Base-by-base conservation (phyloP, 768 basidiomycete genomes). In the Xanthoconium stramineum region DNA sequence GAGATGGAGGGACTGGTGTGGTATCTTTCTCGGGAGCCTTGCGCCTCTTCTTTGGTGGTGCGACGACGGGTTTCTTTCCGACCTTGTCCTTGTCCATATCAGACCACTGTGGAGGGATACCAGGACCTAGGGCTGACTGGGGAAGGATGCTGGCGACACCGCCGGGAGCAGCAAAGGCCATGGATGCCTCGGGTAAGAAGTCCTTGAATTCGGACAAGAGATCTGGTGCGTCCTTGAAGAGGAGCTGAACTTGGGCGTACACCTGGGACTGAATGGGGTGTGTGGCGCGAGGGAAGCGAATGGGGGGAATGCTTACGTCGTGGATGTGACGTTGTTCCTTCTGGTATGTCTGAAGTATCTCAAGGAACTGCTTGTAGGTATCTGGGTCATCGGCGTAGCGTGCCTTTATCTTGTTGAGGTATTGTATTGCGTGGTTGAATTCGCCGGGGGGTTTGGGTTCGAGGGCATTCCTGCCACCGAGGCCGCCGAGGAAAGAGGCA, bases 381-480 rank as follows among this genome's bases (percentile, higher is more conserved):
- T 94, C 92, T n/a, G 89, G 85, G 57, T 97, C 94, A 61, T 89
- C 85, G 12, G 83, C 74, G 72, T 88, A 98, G 20, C 94, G 86
- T 17, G 85, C 86, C 75, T 98, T 98, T 78, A 99, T 98, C 78
- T 95, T 96, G 82, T 97, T 98, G 65, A 99, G 86, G 71, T 95
- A 99, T 65, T 93, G 86, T 60, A 98, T 98, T 14, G 97, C 97
- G 65, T 96, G 88, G 70, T 89, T 88, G 76, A 94, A 97, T 67
- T 98, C 88, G 57, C 78, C 82, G 12, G 79, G 69, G 13, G 81
- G 77, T 52, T 81, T 82, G 59, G 76, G 74, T 60, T 84, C 83
- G 38, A 77, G 73, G 15, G 76, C 70, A 40, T 78, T 76, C 62
- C 76, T 78, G 58, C 76, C 75, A 55, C 71, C 80, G 59, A 88